A percentile compares a stretch with the other conserved stretches of the same genome.
These are phyloP conservation scores for Anastatica hierochuntica DNA, from an alignment of 345 rosid genomes.

Conservation along the genomic window DNA sequence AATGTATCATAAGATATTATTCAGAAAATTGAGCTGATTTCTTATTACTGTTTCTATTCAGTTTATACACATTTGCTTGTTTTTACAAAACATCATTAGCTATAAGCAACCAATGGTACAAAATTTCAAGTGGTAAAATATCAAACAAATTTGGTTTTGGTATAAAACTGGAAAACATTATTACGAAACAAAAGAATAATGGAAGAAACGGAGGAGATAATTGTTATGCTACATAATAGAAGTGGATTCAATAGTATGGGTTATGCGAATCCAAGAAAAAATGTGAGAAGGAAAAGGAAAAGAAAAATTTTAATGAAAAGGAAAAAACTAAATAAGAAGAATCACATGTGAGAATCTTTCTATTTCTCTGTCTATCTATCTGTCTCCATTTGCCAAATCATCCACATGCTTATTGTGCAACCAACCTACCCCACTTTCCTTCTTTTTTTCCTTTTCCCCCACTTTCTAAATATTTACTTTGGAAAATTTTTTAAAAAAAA, in stretches of 20 bases:
- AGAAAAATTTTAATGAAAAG: background rate
- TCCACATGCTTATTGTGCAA: conserved; percentile 33
- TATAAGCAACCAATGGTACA: too few species aligned
- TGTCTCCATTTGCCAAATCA: conserved; percentile 23
- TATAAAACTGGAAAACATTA: too few species aligned
- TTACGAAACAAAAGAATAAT: too few species aligned
- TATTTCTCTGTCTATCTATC: conserved; percentile 4
- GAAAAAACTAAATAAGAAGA: conserved; percentile 6
- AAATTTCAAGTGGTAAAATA: too few species aligned
- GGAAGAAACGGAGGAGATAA: too few species aligned
- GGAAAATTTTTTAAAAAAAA: conserved; percentile 2
- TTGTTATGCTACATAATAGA: too few species aligned
- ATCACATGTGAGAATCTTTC: conserved; percentile 27
- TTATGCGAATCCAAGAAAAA: background rate
- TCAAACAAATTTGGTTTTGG: too few species aligned
- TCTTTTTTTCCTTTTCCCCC: conserved; percentile 10
- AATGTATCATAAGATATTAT: background rate
- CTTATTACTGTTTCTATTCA: too few species aligned
- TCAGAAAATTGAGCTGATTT: too few species aligned
- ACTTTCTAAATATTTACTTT: conserved; percentile 7
- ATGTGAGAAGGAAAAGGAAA: background rate
- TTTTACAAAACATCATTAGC: too few species aligned
- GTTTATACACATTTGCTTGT: too few species aligned
- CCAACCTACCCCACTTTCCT: conserved; percentile 26
- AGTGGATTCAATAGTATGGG: too few species aligned